These are phyloP conservation scores for Cydonia oblonga DNA, from an alignment of 331 rosid genomes.

Conservation along the genomic window DNA sequence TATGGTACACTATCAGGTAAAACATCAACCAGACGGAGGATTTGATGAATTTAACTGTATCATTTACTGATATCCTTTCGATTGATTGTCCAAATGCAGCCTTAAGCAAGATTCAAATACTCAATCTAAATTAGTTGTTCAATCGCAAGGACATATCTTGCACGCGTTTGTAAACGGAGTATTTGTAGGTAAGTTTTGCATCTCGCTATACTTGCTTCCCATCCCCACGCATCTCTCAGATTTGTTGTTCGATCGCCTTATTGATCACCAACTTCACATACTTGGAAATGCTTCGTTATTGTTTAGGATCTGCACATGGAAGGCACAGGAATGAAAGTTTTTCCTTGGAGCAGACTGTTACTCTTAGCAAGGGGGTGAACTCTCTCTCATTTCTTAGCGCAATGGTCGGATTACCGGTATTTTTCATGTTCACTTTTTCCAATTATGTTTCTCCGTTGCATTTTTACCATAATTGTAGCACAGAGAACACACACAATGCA, in stretches of 20 bases:
- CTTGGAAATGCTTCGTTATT: conserved; percentile 1
- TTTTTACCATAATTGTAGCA: not conserved
- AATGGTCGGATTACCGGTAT: conserved; percentile 83
- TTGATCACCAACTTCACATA: not conserved
- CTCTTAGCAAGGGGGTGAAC: conserved; percentile 43
- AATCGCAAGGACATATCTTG: conserved; percentile 55
- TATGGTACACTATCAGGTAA: conserved; percentile 64
- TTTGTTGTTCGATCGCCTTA: not conserved
- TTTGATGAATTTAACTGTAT: not conserved
- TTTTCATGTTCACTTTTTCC: not conserved
- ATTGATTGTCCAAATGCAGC: conserved; percentile 28
- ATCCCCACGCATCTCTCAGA: too few relatives aligned
- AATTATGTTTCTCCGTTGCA: not conserved
- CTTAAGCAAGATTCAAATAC: conserved; percentile 15
- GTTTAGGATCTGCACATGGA: conserved; percentile 71
- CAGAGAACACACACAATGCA: not conserved
- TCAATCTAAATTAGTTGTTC: conserved; percentile 32
- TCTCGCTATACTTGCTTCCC: not conserved
- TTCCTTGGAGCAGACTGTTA: conserved; percentile 26
- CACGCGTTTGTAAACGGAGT: conserved; percentile 58
- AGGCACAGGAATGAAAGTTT: conserved; percentile 18
- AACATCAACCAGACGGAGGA: not conserved
- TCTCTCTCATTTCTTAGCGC: conserved; percentile 71
- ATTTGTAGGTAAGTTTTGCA: conserved; percentile 39
- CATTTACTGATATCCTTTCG: not conserved